phyloP scores from a whole-genome alignment of 1,284 basidiomycete genomes.

The Moesziomyces sp. region DNA sequence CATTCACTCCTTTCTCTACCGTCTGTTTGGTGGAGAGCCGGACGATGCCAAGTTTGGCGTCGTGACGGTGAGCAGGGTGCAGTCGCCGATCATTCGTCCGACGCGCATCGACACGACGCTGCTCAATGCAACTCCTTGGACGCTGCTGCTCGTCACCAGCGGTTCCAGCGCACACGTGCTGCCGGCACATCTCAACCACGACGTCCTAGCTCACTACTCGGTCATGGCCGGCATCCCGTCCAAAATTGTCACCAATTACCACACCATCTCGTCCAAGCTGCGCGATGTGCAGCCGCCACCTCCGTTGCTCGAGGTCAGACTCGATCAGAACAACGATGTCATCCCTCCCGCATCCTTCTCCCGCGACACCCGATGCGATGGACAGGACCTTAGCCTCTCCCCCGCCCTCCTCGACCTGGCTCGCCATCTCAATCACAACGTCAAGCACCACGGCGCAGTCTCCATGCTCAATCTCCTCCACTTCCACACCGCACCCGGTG shows the following conservation, averaged over 20 bases:
- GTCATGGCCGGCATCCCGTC: conserved; percentile 32
- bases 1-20: conserved; percentile 19
- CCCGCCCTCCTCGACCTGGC: conserved; percentile 34
- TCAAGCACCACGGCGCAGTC: conserved; percentile 25
- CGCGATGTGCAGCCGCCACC: conserved; percentile 1
- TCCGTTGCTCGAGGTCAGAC: conserved; percentile 23
- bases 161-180: conserved; percentile 5
- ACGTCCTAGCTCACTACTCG: conserved; percentile 21
- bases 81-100: conserved; percentile 36
- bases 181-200: neutral
- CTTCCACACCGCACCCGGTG: conserved; percentile 22
- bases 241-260: conserved; percentile 43
- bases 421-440: conserved; percentile 21
- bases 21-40: conserved; percentile 3
- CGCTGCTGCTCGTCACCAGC: conserved; percentile 28
- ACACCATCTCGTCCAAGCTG: conserved; percentile 22
- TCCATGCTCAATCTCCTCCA: conserved; percentile 54
- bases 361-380: conserved; percentile 11
- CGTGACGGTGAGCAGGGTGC: conserved; percentile 25
- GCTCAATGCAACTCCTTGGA: conserved; percentile 40
- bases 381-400: conserved; percentile 43
- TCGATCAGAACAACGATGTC: conserved; percentile 20
- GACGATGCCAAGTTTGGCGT: conserved; percentile 10
- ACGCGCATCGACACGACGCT: conserved; percentile 26
- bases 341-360: conserved; percentile 5